phyloP scores from a whole-genome alignment of 2,329 filamentous ascomycete species.

The Cryphonectria radicalis region DNA sequence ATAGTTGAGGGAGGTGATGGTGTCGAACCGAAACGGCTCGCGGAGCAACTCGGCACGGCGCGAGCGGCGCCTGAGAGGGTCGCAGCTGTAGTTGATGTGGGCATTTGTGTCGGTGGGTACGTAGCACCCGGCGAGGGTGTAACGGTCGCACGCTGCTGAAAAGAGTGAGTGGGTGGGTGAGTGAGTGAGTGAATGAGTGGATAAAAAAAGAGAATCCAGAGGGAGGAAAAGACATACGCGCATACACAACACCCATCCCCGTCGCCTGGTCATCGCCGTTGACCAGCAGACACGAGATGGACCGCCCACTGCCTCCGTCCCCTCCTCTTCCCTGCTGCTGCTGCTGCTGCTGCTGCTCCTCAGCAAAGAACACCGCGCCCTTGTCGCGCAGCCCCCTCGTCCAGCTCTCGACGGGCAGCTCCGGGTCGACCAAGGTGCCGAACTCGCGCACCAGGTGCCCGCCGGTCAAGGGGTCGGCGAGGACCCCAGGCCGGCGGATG shows the following conservation, averaged over 20 bases:
- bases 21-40: conserved; percentile 38
- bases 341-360: conserved; percentile 7
- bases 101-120: conserved; percentile 50
- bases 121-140: conserved; percentile 45
- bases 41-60: conserved; percentile 24
- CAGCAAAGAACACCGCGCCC: conserved; percentile 42
- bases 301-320: conserved; percentile 31
- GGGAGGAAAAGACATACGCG: background rate
- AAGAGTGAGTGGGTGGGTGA: background rate
- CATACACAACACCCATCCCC: conserved; percentile 49
- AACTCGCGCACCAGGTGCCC: conserved; percentile 42
- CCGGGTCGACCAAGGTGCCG: conserved; percentile 36
- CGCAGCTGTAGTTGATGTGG: conserved; percentile 32
- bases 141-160: conserved; percentile 37
- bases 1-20: conserved; percentile 54
- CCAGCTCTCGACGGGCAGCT: conserved; percentile 44
- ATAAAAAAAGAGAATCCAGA: background rate
- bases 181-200: background rate
- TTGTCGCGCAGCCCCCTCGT: conserved; percentile 44
- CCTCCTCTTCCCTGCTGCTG: too few species aligned
- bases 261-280: conserved; percentile 44
- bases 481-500: conserved; percentile 41
- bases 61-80: conserved; percentile 11
- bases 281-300: conserved; percentile 48
- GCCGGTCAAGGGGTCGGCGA: conserved; percentile 39